Conservation (phyloP, 768 basidiomycete genomes). For the Lentinus tigrinus region DNA sequence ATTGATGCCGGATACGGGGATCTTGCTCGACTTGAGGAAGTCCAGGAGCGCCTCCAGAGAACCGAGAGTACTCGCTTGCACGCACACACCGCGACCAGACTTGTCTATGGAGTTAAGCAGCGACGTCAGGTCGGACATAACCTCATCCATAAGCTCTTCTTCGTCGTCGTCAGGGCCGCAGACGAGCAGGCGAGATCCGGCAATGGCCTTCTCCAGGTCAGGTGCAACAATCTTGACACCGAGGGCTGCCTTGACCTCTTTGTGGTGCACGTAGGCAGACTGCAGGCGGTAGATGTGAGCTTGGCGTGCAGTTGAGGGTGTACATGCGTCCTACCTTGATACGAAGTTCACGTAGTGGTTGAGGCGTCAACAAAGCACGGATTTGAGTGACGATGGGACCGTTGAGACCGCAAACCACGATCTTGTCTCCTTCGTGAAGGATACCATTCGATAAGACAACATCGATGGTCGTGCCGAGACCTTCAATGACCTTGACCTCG, state of each 20-base stretch:
- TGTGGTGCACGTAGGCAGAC: constrained; percentile 97
- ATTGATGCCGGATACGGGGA: constrained; percentile 95
- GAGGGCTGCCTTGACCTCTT: constrained; percentile 93
- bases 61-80: constrained; percentile 95
- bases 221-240: constrained; percentile 95
- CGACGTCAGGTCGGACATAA: constrained; percentile 93
- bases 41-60: constrained; percentile 95
- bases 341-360: constrained; percentile 92
- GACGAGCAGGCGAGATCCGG: constrained; percentile 91
- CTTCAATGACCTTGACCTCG: constrained; percentile 98
- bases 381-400: constrained; percentile 96
- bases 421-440: constrained; percentile 86
- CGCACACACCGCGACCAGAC: constrained; percentile 94
- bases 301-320: too few species aligned
- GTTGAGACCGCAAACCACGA: constrained; percentile 95
- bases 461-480: constrained; percentile 96
- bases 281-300: constrained; percentile 28
- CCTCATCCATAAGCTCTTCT: constrained; percentile 89
- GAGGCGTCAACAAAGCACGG: constrained; percentile 91
- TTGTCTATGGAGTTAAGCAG: constrained; percentile 90
- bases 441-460: constrained; percentile 95
- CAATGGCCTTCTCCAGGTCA: constrained; percentile 96
- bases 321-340: constrained; percentile 65
- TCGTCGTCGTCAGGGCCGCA: constrained; percentile 96
- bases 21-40: constrained; percentile 93